Evolutionary conservation across 2,329 filamentous ascomycete genomes (phyloP), one percentile per base, ranked within the genome.

Genomic region (Pseudogymnoascus sp.): DNA sequence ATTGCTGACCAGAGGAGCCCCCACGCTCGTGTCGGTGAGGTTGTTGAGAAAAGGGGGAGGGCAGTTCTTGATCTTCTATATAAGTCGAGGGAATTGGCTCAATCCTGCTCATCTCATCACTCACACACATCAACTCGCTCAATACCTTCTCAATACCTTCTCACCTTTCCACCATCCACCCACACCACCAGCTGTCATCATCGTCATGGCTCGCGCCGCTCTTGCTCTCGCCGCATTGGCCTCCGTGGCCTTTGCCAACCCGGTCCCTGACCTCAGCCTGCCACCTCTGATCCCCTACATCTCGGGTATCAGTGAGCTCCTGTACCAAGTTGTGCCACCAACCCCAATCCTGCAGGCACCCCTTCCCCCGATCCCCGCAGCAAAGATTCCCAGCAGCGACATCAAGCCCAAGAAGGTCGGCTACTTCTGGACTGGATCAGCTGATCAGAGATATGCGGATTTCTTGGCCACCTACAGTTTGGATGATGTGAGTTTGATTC

Each of bases 401-500:
- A 79, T 86, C 70, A 82, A 81, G 74, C 84, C 84, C 29, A 86
- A 86, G 80, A 86, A 86, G 76, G 83, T 86, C 70, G 84, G 83
- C 0, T 86, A 86, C 73, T 86, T 86, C 75, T 86, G 83, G 83
- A 85, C 83, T 62, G 83, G 79, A 16, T 77, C 84, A 36, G 84
- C 81, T 37, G 83, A 86, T 69, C 86, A 86, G 69, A 69, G 78
- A 57, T 83, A 86, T 73, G 80, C 80, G 70, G 79, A 86, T 67
- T 86, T 86, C 72, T 72, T 86, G 47, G 81, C 81, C 1, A 83
- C 83, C 0, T 80, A 81, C 71, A 82, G 79, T 70, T 78, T 86
- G 4, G 83, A 86, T 67, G 83, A 86, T 76, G 78, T 80, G 68
- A 72, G 75, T 67, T 51, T 6, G n/a, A 37, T 63, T 11, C 14